These are phyloP conservation scores for Exsudoporus frostii DNA, from an alignment of 768 basidiomycete genomes.

Conservation along the genomic window DNA sequence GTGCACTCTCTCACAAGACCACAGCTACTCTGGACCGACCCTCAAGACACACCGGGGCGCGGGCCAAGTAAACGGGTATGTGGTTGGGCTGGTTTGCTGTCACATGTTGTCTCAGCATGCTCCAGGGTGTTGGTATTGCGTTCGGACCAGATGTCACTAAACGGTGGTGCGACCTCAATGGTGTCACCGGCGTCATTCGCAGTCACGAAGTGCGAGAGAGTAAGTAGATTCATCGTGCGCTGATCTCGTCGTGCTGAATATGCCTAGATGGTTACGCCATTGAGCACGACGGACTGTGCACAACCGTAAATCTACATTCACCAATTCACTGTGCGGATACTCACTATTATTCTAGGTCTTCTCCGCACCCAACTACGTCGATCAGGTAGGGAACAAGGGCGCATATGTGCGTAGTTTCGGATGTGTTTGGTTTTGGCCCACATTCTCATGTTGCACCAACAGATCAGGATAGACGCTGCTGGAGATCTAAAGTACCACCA, in stretches of 20 bases:
- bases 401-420: conserved; percentile 68
- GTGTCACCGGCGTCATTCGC: conserved; percentile 84
- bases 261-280: conserved; percentile 83
- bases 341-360: conserved; percentile 56
- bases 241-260: conserved; percentile 3
- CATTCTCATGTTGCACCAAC: conserved; percentile 5
- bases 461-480: conserved; percentile 80
- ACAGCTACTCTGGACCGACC: conserved; percentile 94
- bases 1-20: conserved; percentile 8
- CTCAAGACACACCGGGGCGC: conserved; percentile 82
- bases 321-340: conserved; percentile 2
- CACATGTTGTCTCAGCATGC: conserved; percentile 13
- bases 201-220: conserved; percentile 96
- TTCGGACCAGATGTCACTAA: conserved; percentile 95
- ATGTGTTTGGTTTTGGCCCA: neutral
- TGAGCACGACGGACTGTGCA: conserved; percentile 93
- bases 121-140: conserved; percentile 87
- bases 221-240: conserved; percentile 29
- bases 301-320: conserved; percentile 57
- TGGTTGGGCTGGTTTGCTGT: conserved; percentile 8
- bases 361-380: conserved; percentile 94
- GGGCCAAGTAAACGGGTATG: conserved; percentile 94
- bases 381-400: conserved; percentile 88
- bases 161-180: conserved; percentile 84
- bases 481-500: conserved; percentile 74